phyloP scores from a whole-genome alignment of 176 grass and related monocot genomes.

The Microstegium vimineum region DNA sequence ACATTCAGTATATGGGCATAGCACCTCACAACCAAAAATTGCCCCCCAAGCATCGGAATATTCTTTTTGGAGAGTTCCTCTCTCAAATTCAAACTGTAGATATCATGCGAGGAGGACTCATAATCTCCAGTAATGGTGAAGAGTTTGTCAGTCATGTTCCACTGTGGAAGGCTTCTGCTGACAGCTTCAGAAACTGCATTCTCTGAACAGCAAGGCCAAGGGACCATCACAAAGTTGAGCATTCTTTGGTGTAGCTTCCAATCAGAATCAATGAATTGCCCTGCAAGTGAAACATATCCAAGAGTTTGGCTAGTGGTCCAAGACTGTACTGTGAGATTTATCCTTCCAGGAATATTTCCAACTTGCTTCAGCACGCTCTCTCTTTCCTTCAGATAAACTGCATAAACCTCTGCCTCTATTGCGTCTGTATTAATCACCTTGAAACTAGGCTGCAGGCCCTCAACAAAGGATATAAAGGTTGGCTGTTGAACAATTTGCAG shows the following conservation, averaged over 20 bases:
- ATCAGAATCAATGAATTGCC: slow-evolving; percentile 51
- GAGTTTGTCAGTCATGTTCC: slow-evolving; percentile 44
- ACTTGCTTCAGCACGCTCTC: slow-evolving; percentile 27
- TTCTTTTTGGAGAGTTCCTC: slow-evolving; percentile 38
- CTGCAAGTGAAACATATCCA: slow-evolving; percentile 43
- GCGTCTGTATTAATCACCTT: slow-evolving; percentile 15
- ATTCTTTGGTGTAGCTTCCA: slow-evolving; percentile 57
- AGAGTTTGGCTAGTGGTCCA: slow-evolving; percentile 56
- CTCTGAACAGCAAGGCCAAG: slow-evolving; percentile 32
- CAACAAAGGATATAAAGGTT: slow-evolving; percentile 38
- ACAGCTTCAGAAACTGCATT: slow-evolving; percentile 48
- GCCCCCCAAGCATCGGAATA: slow-evolving; percentile 26
- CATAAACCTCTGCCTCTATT: slow-evolving; percentile 35
- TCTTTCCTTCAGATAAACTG: slow-evolving; percentile 40
- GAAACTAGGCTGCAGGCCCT: slow-evolving; percentile 49
- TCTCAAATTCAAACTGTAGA: slow-evolving; percentile 47
- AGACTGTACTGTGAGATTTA: slow-evolving; percentile 32
- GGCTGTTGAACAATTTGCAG: slow-evolving; percentile 50
- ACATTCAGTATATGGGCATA: slow-evolving; percentile 50
- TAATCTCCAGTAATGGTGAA: slow-evolving; percentile 51
- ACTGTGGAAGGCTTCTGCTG: slow-evolving; percentile 30
- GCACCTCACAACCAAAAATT: slow-evolving; percentile 46
- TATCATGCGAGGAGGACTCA: slow-evolving; percentile 45
- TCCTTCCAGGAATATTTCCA: slow-evolving; percentile 41
- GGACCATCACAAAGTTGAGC: slow-evolving; percentile 47